These are phyloP conservation scores for Scheffersomyces coipomensis DNA, from an alignment of 805 yeast genomes.

Conservation along the genomic window DNA sequence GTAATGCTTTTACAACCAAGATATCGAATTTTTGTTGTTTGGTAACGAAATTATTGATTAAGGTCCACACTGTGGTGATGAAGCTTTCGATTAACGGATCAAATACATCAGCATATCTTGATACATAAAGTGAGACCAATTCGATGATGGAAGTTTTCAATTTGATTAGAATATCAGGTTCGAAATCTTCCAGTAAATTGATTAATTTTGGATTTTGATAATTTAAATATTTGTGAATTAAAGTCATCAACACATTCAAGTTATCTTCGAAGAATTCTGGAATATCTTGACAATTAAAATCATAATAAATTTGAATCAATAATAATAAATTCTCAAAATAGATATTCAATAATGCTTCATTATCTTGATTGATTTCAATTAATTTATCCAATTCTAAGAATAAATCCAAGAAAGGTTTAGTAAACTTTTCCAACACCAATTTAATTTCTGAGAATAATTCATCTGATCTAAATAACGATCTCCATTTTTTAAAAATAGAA, in stretches of 20 bases:
- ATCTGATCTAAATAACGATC: conserved; percentile 90
- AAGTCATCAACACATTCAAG: conserved; percentile 69
- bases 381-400: conserved; percentile 65
- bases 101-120: conserved; percentile 90
- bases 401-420: conserved; percentile 72
- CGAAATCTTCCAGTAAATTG: conserved; percentile 62
- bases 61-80: conserved; percentile 78
- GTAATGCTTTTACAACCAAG: conserved; percentile 74
- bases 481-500: conserved; percentile 94
- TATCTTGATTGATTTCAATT: conserved; percentile 45
- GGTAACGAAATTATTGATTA: conserved; percentile 61
- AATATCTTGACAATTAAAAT: conserved; percentile 94
- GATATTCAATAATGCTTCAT: conserved; percentile 51
- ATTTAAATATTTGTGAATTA: conserved; percentile 76
- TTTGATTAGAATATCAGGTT: conserved; percentile 64
- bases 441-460: conserved; percentile 85
- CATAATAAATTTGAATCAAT: conserved; percentile 81
- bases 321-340: conserved; percentile 70
- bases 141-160: conserved; percentile 84
- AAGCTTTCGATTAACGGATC: conserved; percentile 74
- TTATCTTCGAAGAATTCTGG: conserved; percentile 98
- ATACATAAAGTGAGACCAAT: conserved; percentile 78
- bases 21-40: conserved; percentile 79
- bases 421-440: conserved; percentile 80
- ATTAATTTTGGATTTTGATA: conserved; percentile 54